Base-by-base conservation (phyloP, 1,139 yeast genomes). In the Diutina sp. region DNA sequence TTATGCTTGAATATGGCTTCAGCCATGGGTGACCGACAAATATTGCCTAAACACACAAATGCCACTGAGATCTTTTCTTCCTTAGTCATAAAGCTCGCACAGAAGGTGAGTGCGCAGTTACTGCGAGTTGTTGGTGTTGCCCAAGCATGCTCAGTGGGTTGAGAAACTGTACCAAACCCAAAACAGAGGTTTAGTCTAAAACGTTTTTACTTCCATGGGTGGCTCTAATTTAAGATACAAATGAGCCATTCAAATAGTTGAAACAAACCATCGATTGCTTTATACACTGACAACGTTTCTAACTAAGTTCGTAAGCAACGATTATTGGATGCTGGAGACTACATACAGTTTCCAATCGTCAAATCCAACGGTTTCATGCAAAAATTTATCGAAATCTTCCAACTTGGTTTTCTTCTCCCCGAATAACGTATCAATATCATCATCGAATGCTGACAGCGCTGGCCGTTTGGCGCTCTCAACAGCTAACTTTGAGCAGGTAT, bases 11-110 rank as follows among this genome's bases (percentile, higher is more conserved):
- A 90, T 1, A 90, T 87, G 0, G 97, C 97, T 68, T 91, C 98
- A 0, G 99, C 98, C 98, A 91, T 91, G 11, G 98, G 97, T 0
- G 97, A 90, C 57, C 98, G 93, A 66, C 99, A 91, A 52, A 90
- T 90, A 69, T 91, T 91, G 2, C 98, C 98, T 25, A 90, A 75
- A 66, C 98, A 91, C 2, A 90, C 95, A 67, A 91, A 91, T 0
- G 95, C 96, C 46, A 90, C 93, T 1, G 87, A 78, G 11, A 84
- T 67, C 61, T 68, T 66, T 60, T 65, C 66, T 3, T 69, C 68
- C 55, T 64, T 62, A 1, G 70, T 65, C 56, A 58, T 62, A 55
- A 62, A 62, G 2, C 47, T 28, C 29, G 35, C 14, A 21, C 46
- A 12, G 11, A 21, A 18, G 18, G 21, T 18, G 18, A 21, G 28